Base-by-base conservation (phyloP, 768 basidiomycete genomes). In the Pleurotus giganteus region DNA sequence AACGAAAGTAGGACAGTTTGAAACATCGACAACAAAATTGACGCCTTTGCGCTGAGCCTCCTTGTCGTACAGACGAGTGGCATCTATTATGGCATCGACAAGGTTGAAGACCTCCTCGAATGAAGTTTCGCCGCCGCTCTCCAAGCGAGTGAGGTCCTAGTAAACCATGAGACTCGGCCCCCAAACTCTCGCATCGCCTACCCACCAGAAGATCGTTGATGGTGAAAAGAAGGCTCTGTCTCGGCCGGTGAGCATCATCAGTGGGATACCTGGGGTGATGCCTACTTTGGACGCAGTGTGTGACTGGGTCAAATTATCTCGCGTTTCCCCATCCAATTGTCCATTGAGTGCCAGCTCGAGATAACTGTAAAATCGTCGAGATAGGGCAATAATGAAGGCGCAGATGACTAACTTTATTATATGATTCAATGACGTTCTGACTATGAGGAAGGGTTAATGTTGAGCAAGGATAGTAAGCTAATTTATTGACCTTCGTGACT, bases 311-410 rank as follows among this genome's bases (percentile, higher is more conserved):
- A 92, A 73, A 66, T 91, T 90, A 46, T 87, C 84, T 37, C 88
- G 77, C 11, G 88, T 89, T 63, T 91, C 90, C 4, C 63, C 60
- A 58, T 91, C 88, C 56, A 92, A 70, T 4, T 82, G 80, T 2
- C 88, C 88, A 60, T 91, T 83, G 29, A 94, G 76, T 0, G 91
- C 89, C 64, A 91, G 76, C 66, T 94, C 89, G 45, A 92, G 76
- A 61, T 89, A 92, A 63, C 84, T 86, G 39, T 8, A 28, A 41
- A 15, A 44, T 32, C 6, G 47, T 44, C 8, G 26, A 32, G n/a
- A 28, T 17, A 26, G 45, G 24, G 11, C 46, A 34, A n/a, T 4
- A 21, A n/a, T 19, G 15, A 26, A 29, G 27, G 24, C 31, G 2
- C 62, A n/a, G n/a, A n/a, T n/a, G 24, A 43, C 79, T 32, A 55